Conservation (phyloP, 805 yeast genomes). For the Candida verbasci region DNA sequence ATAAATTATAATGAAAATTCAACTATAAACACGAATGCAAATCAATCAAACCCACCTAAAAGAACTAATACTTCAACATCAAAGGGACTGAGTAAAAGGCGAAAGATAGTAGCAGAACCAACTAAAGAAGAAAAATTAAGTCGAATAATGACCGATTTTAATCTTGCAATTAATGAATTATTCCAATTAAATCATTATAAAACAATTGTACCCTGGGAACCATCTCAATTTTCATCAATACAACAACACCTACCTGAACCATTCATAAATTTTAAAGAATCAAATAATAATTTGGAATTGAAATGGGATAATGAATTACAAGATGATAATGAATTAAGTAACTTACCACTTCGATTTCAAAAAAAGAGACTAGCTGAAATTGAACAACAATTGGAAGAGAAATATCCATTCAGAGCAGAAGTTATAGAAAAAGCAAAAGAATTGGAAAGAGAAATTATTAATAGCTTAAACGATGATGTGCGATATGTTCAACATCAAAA, state of each 20-base stretch:
- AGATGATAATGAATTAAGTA: slow-evolving; percentile 18
- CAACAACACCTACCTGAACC: slow-evolving; percentile 22
- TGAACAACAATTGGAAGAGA: slow-evolving; percentile 24
- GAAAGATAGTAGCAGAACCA: slow-evolving; percentile 16
- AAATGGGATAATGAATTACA: slow-evolving; percentile 30
- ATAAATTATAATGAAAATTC: neutral
- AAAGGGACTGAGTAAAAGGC: too few species aligned
- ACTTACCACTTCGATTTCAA: slow-evolving; percentile 37
- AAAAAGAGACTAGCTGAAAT: slow-evolving; percentile 33
- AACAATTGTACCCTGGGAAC: slow-evolving; percentile 61
- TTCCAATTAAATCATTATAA: slow-evolving; percentile 61
- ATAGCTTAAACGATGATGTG: slow-evolving; percentile 5
- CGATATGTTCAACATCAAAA: neutral
- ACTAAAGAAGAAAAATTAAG: slow-evolving; percentile 27
- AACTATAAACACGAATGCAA: neutral
- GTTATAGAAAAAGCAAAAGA: slow-evolving; percentile 21
- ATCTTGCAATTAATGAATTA: slow-evolving; percentile 51
- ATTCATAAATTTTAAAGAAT: slow-evolving; percentile 25
- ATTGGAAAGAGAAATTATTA: slow-evolving; percentile 16
- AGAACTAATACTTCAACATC: neutral
- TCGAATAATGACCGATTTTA: slow-evolving; percentile 42
- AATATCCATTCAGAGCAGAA: slow-evolving; percentile 32
- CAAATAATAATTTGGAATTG: slow-evolving; percentile 20
- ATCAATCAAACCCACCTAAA: neutral
- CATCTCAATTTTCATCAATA: slow-evolving; percentile 30